Conservation (phyloP, 148 eudicot species). For the Silene uniflora region DNA sequence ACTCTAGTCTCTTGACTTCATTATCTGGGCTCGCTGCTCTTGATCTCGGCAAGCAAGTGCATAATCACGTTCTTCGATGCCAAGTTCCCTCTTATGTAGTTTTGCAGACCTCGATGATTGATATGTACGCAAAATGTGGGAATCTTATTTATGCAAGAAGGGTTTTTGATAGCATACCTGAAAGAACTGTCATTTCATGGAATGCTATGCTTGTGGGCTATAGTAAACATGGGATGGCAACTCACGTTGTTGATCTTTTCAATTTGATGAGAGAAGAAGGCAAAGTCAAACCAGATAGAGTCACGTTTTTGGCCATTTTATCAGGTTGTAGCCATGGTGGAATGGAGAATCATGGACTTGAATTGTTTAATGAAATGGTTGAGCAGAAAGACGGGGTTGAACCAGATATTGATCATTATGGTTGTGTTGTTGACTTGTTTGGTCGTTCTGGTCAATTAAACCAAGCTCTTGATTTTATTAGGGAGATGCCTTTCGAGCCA, state of each 20-base stretch:
- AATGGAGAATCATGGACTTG: slow-evolving; percentile 62
- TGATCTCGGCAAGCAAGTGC: slow-evolving; percentile 80
- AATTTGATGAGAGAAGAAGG: slow-evolving; percentile 51
- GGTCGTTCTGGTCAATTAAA: slow-evolving; percentile 72
- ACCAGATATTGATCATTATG: slow-evolving; percentile 75
- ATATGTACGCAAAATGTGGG: slow-evolving; percentile 97
- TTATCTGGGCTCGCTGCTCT: slow-evolving; percentile 81
- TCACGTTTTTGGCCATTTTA: slow-evolving; percentile 67
- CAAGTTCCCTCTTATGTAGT: slow-evolving; percentile 50
- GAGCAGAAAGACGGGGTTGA: slow-evolving; percentile 38
- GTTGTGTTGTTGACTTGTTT: slow-evolving; percentile 83
- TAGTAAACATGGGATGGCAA: slow-evolving; percentile 71
- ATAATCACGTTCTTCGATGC: slow-evolving; percentile 51
- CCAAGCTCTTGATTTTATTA: slow-evolving; percentile 58
- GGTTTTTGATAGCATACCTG: slow-evolving; percentile 63
- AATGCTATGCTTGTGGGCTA: slow-evolving; percentile 89
- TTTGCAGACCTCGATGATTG: slow-evolving; percentile 75
- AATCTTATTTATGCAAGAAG: slow-evolving; percentile 65
- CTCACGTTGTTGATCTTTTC: slow-evolving; percentile 53
- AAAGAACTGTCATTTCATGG: slow-evolving; percentile 83
- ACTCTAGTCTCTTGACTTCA: slow-evolving; percentile 65
- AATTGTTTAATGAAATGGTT: slow-evolving; percentile 56
- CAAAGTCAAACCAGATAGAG: slow-evolving; percentile 51
- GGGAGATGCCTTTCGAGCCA: slow-evolving; percentile 69
- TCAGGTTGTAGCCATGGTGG: slow-evolving; percentile 89